Evolutionary conservation across 305 asterid genomes (phyloP).

Genomic region (Fraxinus greggii): DNA sequence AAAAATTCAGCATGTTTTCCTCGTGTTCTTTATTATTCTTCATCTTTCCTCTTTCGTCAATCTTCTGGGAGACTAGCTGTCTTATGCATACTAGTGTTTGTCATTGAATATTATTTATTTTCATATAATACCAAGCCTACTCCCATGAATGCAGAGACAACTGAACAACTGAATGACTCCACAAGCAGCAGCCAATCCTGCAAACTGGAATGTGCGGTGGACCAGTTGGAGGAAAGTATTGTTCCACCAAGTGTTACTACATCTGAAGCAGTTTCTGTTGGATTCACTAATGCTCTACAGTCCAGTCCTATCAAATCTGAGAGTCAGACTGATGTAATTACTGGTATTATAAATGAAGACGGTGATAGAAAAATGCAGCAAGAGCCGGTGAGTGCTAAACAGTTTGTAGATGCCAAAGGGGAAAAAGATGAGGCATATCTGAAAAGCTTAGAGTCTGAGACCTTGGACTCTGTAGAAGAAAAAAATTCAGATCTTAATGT

Average conservation of each 20-base stretch:
- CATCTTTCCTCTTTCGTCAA: background rate
- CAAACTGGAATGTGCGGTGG: conserved; percentile 23
- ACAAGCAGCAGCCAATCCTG: conserved; percentile 20
- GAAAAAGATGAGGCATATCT: conserved; percentile 25
- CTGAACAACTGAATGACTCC: conserved; percentile 26
- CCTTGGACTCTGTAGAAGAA: conserved; percentile 30
- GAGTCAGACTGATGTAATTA: conserved; percentile 11
- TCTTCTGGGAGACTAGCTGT: background rate
- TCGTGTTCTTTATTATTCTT: background rate
- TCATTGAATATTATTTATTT: background rate
- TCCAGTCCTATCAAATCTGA: conserved; percentile 25
- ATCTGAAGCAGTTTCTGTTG: conserved; percentile 35
- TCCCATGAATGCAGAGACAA: conserved; percentile 31
- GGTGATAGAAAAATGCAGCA: conserved; percentile 22
- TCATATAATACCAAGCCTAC: conserved; percentile 11
- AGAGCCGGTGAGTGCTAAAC: conserved; percentile 25
- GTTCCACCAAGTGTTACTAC: conserved; percentile 19
- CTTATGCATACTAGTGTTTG: background rate
- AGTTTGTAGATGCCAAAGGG: conserved; percentile 20
- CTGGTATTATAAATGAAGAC: conserved; percentile 15
- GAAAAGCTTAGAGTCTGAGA: conserved; percentile 16
- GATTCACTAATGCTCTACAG: conserved; percentile 22
- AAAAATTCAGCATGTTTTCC: background rate
- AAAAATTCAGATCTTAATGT: conserved; percentile 22
- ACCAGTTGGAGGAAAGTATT: conserved; percentile 27